Conservation (phyloP, 768 basidiomycete species). For the Tricholoma bakamatsutake region DNA sequence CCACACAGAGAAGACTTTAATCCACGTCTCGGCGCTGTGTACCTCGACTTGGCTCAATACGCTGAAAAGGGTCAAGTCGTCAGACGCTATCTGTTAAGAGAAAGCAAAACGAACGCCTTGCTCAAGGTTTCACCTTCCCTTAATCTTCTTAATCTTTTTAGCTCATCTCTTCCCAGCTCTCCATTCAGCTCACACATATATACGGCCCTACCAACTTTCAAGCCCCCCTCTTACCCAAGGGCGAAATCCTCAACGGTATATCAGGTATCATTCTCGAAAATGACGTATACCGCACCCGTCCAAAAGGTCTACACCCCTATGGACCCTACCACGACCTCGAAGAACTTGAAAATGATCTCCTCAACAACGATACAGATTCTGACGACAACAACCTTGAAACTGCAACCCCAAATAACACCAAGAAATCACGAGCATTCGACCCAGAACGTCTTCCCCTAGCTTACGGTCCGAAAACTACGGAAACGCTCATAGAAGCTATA, state of each 20-base stretch:
- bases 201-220: constrained; percentile 15
- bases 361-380: constrained; percentile 12
- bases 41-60: constrained; percentile 74
- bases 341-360: constrained; percentile 31
- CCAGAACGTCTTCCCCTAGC: constrained; percentile 42
- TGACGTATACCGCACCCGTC: constrained; percentile 47
- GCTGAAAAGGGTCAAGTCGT: constrained; percentile 54
- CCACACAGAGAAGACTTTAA: constrained; percentile 27
- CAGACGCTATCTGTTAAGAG: constrained; percentile 59
- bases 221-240: constrained; percentile 65
- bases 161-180: constrained; percentile 34
- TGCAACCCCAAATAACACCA: not conserved
- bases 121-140: constrained; percentile 45
- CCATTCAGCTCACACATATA: constrained; percentile 42
- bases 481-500: constrained; percentile 69
- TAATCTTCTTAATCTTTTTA: not conserved
- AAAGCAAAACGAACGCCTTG: constrained; percentile 77
- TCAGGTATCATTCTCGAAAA: constrained; percentile 37
- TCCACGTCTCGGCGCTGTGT: constrained; percentile 57
- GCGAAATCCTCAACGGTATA: constrained; percentile 67
- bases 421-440: constrained; percentile 24
- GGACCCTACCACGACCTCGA: constrained; percentile 32
- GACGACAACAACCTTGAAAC: constrained; percentile 5
- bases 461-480: constrained; percentile 60
- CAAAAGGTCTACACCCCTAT: constrained; percentile 43